These are phyloP conservation scores for Oehlia diaphana DNA, from an alignment of 192 early-diverging fungal genomes.

Conservation along the genomic window DNA sequence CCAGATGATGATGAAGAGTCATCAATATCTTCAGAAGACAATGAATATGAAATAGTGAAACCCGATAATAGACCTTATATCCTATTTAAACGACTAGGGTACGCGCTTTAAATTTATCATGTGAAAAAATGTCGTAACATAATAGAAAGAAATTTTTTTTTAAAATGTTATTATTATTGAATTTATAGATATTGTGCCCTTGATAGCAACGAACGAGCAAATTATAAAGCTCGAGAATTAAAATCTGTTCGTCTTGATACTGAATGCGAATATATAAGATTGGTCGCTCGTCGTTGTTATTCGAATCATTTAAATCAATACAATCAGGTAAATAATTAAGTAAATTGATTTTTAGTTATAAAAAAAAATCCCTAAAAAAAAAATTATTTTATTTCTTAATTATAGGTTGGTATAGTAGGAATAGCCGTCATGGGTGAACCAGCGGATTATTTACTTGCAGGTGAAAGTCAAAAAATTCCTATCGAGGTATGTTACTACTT, in stretches of 20 bases:
- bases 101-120: background rate
- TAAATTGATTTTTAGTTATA: background rate
- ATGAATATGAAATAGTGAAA: conserved; percentile 16
- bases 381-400: background rate
- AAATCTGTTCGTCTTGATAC: conserved; percentile 74
- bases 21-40: background rate
- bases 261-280: conserved; percentile 64
- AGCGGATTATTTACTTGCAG: conserved; percentile 32
- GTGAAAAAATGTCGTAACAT: background rate
- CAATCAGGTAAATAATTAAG: conserved; percentile 60
- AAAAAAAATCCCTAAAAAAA: background rate
- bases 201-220: conserved; percentile 59
- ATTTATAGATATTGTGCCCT: conserved; percentile 62
- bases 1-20: background rate
- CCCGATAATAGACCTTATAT: conserved; percentile 35
- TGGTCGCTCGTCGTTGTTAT: conserved; percentile 68
- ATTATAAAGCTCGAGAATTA: conserved; percentile 70
- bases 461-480: conserved; percentile 28
- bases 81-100: conserved; percentile 43
- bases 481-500: conserved; percentile 13
- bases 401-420: conserved; percentile 64
- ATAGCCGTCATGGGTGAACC: conserved; percentile 62
- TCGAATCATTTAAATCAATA: conserved; percentile 72
- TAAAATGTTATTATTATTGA: background rate
- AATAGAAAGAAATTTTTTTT: too few species aligned